Conservation (phyloP, 306 rosid species). For the Acacia melanoxylon region DNA sequence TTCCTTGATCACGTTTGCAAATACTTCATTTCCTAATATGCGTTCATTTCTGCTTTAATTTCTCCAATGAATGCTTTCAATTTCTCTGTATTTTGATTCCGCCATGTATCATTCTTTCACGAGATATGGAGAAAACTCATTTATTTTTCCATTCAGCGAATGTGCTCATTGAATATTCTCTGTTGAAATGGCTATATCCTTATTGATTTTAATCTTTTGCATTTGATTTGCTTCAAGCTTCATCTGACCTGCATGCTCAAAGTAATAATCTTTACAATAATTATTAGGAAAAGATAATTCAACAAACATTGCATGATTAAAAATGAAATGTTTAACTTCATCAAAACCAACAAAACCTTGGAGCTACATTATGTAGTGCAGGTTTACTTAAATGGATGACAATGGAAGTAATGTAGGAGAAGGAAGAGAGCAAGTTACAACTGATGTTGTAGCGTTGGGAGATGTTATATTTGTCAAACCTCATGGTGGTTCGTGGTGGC, state of each 20-base stretch:
- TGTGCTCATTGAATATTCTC: neutral
- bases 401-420: slow-evolving; percentile 22
- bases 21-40: neutral
- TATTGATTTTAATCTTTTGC: neutral
- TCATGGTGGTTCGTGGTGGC: slow-evolving; percentile 65
- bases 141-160: neutral
- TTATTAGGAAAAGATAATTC: neutral
- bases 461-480: slow-evolving; percentile 28
- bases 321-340: neutral
- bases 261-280: neutral
- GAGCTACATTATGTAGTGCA: slow-evolving; percentile 23
- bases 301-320: neutral
- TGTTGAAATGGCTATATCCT: neutral
- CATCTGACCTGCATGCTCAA: neutral
- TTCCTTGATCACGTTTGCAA: neutral
- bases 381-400: slow-evolving; percentile 13
- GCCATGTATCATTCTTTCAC: neutral
- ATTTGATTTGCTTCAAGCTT: neutral
- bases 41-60: neutral
- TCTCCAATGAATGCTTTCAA: neutral
- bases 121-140: neutral
- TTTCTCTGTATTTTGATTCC: neutral
- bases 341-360: neutral
- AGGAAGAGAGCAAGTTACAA: slow-evolving; percentile 19
- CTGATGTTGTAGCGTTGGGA: slow-evolving; percentile 27